Conservation (phyloP, 192 early-diverging fungal genomes). For the Gaertneriomyces sp. region DNA sequence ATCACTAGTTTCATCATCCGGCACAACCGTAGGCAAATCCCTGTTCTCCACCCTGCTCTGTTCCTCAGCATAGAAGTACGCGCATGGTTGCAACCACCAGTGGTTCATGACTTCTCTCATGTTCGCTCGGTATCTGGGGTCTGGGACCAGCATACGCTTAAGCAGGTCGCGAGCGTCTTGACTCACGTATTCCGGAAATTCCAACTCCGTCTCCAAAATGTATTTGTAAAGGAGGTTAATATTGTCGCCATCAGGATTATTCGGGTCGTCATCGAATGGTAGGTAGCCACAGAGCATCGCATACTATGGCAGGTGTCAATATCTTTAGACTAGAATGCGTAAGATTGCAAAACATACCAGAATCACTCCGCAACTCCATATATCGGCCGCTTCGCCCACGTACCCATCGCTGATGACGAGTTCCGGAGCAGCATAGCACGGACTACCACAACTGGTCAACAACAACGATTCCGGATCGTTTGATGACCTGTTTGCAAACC, state of each 20-base stretch:
- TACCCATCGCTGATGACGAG: slow-evolving; percentile 96
- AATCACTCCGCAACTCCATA: slow-evolving; percentile 99
- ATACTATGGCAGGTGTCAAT: slow-evolving; percentile 28
- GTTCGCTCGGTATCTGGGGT: slow-evolving; percentile 45
- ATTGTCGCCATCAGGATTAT: slow-evolving; percentile 57
- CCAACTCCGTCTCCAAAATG: slow-evolving; percentile 53
- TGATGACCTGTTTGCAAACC: slow-evolving; percentile 89
- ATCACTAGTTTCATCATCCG: not conserved
- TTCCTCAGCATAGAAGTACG: slow-evolving; percentile 32
- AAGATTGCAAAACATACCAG: slow-evolving; percentile 41
- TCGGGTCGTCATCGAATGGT: slow-evolving; percentile 60
- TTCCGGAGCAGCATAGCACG: slow-evolving; percentile 98
- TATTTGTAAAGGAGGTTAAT: slow-evolving; percentile 61
- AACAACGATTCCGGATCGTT: slow-evolving; percentile 64
- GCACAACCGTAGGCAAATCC: not conserved
- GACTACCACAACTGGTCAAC: slow-evolving; percentile 93
- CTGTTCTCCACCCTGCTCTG: slow-evolving; percentile 9
- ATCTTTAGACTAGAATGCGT: not conserved
- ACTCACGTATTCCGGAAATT: slow-evolving; percentile 50
- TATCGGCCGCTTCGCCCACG: slow-evolving; percentile 92
- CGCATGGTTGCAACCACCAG: slow-evolving; percentile 35
- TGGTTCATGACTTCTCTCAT: slow-evolving; percentile 55
- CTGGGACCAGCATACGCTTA: slow-evolving; percentile 51
- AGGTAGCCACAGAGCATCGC: slow-evolving; percentile 65
- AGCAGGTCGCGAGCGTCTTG: slow-evolving; percentile 45